phyloP scores from a whole-genome alignment of 1,284 basidiomycete species.

The Singerocomus rubriflavus region DNA sequence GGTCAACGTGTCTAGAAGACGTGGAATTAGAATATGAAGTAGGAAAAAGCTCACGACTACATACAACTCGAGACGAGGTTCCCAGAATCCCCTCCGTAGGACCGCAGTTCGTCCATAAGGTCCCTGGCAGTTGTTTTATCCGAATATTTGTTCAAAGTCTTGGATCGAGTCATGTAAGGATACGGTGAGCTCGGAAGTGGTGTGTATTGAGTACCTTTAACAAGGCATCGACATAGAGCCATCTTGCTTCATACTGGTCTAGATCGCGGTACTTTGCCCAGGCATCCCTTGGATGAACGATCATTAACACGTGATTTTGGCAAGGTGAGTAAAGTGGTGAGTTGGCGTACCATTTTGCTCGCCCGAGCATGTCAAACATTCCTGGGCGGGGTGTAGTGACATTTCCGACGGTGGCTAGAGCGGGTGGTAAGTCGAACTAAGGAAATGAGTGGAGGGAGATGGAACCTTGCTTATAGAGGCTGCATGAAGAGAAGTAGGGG shows the following conservation, averaged over 20 bases:
- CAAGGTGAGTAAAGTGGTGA: neutral
- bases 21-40: slow-evolving; percentile 1
- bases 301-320: slow-evolving; percentile 28
- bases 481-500: slow-evolving; percentile 28
- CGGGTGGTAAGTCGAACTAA: slow-evolving; percentile 12
- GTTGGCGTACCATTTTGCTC: slow-evolving; percentile 82
- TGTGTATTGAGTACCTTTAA: slow-evolving; percentile 57
- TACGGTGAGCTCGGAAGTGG: neutral
- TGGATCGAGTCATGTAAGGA: slow-evolving; percentile 3
- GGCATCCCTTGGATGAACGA: slow-evolving; percentile 67
- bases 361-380: slow-evolving; percentile 88
- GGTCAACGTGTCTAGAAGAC: slow-evolving; percentile 19
- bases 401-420: slow-evolving; percentile 83
- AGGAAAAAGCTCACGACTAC: slow-evolving; percentile 21
- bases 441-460: neutral
- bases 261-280: slow-evolving; percentile 91
- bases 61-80: slow-evolving; percentile 69
- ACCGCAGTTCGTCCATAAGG: slow-evolving; percentile 81
- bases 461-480: slow-evolving; percentile 89
- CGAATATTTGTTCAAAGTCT: slow-evolving; percentile 82
- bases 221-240: slow-evolving; percentile 85
- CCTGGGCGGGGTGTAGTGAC: slow-evolving; percentile 79
- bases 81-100: slow-evolving; percentile 68
- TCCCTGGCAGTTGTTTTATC: slow-evolving; percentile 77
- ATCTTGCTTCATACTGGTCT: slow-evolving; percentile 79